Conservation (phyloP, 2,329 filamentous ascomycete species). For the Apiospora phragmitis region DNA sequence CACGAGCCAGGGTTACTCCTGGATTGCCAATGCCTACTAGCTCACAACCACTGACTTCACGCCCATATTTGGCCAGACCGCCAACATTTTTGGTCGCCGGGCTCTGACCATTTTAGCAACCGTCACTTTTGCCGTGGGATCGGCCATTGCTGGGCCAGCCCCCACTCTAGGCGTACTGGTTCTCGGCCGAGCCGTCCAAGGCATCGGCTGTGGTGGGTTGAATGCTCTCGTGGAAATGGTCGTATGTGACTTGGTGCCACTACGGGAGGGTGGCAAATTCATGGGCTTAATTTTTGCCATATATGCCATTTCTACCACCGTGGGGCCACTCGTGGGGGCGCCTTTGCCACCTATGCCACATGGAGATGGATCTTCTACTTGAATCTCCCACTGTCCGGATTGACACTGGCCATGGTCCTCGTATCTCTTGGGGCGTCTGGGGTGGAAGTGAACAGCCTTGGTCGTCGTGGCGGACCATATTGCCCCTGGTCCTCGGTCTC, state of each 20-base stretch:
- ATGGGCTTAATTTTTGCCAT: conserved; percentile 26
- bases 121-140: neutral
- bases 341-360: conserved; percentile 48
- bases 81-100: neutral
- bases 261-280: conserved; percentile 34
- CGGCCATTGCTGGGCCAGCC: neutral
- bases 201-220: conserved; percentile 16
- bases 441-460: neutral
- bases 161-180: conserved; percentile 32
- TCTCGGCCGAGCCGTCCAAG: conserved; percentile 44
- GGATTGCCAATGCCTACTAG: neutral
- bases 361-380: conserved; percentile 69
- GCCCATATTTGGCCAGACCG: conserved; percentile 43
- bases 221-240: neutral
- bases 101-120: neutral
- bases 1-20: neutral
- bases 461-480: neutral
- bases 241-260: conserved; percentile 38
- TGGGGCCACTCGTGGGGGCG: conserved; percentile 55
- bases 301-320: conserved; percentile 53
- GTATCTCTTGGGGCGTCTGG: neutral
- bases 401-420: conserved; percentile 55
- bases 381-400: conserved; percentile 53
- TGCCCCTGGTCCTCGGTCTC: neutral
- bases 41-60: neutral